Evolutionary conservation across 169 alveolate species (phyloP).

Genomic region (Besnoitia besnoiti): DNA sequence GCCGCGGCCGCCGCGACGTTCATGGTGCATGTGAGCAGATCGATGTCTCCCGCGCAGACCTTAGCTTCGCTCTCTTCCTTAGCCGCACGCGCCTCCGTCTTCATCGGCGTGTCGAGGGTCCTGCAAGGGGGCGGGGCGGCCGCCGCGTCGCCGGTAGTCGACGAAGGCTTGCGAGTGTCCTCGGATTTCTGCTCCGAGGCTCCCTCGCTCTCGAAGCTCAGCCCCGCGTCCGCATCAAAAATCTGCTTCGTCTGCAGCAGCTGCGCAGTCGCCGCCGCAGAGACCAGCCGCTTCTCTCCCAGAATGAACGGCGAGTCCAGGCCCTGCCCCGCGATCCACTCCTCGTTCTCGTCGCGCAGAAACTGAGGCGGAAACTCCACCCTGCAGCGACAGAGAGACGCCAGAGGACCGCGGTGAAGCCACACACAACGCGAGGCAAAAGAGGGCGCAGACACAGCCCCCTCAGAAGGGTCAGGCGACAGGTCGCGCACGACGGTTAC

Average conservation of each 20-base stretch:
- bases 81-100: neutral
- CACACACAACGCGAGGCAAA: neutral
- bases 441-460: neutral
- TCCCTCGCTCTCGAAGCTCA: neutral
- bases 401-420: neutral
- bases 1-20: constrained; percentile 7
- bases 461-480: neutral
- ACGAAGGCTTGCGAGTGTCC: neutral
- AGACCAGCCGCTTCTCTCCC: constrained; percentile 8
- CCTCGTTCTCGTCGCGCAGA: constrained; percentile 10
- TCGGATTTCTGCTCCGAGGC: neutral
- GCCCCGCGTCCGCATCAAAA: neutral
- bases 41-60: neutral
- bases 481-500: too few species aligned
- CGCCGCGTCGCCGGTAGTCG: neutral
- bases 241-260: constrained; percentile 30
- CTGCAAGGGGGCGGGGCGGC: neutral
- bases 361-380: constrained; percentile 29
- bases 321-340: constrained; percentile 1
- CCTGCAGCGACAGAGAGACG: neutral
- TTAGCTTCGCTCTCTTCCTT: neutral
- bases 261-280: constrained; percentile 14
- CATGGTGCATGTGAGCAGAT: neutral
- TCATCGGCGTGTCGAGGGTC: neutral
- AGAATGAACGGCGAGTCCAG: neutral